Base-by-base conservation (phyloP, 148 eudicot species). In the Fagopyrum tataricum region DNA sequence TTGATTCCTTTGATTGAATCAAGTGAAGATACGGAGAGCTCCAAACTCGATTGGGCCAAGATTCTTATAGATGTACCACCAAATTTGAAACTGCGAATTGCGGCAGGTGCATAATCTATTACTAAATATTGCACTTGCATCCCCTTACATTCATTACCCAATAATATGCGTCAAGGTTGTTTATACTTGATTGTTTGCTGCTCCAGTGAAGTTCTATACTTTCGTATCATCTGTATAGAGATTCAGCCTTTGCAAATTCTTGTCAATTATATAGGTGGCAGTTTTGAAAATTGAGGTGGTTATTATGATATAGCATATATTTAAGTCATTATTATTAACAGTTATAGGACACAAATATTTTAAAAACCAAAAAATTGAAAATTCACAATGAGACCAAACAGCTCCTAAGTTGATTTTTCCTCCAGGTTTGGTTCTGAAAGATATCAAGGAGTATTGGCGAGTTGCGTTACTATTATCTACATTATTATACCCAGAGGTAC, bases 361-460 rank as follows among this genome's bases (percentile, higher is more conserved):
- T 31, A 1, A 2, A 31, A 31, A 31, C 1, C 37, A 1, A 31
- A 31, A 31, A 31, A 31, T 31, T 31, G 37, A 31, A 31, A 31
- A 31, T 2, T 31, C 37, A 31, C 37, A 31, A 31, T 31, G 37
- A 31, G 37, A 31, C 37, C 37, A 31, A 31, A 3, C 37, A 31
- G 37, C n/a, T 31, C 37, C 14, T 2, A 61, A 61, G 17, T 26
- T 61, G 17, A 11, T 24, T 64, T 64, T 64, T 26, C 69, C 48
- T 74, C 7, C 73, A 90, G 98, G 97, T 49, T 81, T 88, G 85
- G 81, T 95, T 73, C 85, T 95, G 70, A 86, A 92, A 76, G 97
- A 91, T 64, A 91, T 91, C 78, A 91, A 90, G 83, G 94, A 90
- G 62, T 88, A 87, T 74, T 95, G 99, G 99, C 87, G 85, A 44